Conservation (phyloP, 768 basidiomycete species). For the Mycena pura region DNA sequence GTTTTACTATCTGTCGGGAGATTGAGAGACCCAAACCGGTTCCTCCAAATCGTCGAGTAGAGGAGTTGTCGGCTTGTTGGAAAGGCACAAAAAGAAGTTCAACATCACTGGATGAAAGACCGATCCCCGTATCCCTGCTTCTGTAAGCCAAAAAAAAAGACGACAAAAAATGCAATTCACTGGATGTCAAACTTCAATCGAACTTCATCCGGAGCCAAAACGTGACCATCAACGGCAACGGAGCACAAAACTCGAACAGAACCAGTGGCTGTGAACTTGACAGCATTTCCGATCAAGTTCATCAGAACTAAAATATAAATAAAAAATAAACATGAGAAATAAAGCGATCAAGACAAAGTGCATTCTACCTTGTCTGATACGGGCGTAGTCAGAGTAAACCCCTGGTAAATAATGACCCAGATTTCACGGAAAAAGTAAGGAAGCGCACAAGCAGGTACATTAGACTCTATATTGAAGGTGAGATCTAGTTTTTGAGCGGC, state of each 20-base stretch:
- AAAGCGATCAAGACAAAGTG: background rate
- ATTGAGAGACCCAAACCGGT: constrained; percentile 81
- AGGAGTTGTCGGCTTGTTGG: constrained; percentile 81
- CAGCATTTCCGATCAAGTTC: constrained; percentile 80
- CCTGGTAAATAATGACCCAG: constrained; percentile 41
- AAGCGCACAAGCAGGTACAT: constrained; percentile 67
- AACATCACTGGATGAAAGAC: constrained; percentile 68
- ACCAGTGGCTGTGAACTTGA: constrained; percentile 73
- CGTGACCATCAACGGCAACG: constrained; percentile 56
- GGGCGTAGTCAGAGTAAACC: constrained; percentile 77
- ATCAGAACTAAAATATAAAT: constrained; percentile 58
- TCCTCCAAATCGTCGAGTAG: constrained; percentile 77
- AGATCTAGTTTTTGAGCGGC: constrained; percentile 77
- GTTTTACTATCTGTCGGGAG: constrained; percentile 73
- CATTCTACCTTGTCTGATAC: constrained; percentile 69
- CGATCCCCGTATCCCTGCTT: constrained; percentile 74
- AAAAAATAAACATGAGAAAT: background rate
- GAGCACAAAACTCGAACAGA: constrained; percentile 69
- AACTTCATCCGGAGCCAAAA: constrained; percentile 48
- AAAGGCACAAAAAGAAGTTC: constrained; percentile 77
- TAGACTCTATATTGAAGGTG: constrained; percentile 71
- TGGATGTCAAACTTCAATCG: constrained; percentile 71
- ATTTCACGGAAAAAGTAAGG: background rate
- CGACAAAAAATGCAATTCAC: constrained; percentile 36
- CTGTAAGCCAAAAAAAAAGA: constrained; percentile 2